A percentile compares a stretch with the other conserved stretches of the same genome.
Evolutionary conservation across 805 yeast species (phyloP).

Genomic region (Trichomonascus vanleenenianus): DNA sequence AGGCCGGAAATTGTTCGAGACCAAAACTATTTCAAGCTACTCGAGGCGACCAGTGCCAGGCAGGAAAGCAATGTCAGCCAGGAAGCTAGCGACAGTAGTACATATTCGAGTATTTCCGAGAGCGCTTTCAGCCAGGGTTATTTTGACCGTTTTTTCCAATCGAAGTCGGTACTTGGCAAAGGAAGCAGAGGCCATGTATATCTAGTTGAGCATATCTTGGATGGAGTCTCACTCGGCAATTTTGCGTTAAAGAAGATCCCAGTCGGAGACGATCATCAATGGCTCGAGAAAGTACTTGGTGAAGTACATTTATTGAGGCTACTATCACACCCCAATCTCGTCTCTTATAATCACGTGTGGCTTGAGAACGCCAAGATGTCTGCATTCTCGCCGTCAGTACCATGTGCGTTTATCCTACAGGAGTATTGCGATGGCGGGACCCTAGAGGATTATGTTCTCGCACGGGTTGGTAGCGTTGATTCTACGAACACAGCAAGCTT

Average conservation of each 20-base stretch:
- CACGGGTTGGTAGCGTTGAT: background rate
- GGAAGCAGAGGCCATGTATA: constrained; percentile 84
- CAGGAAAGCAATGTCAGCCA: background rate
- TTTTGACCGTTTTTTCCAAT: constrained; percentile 56
- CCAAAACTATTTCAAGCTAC: constrained; percentile 15
- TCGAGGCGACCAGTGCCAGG: constrained; percentile 2
- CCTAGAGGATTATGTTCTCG: constrained; percentile 53
- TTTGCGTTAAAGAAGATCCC: constrained; percentile 84
- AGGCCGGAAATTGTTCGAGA: constrained; percentile 5
- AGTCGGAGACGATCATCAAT: constrained; percentile 66
- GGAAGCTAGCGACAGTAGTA: background rate
- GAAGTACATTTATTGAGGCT: constrained; percentile 64
- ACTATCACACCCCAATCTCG: constrained; percentile 53
- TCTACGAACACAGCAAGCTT: background rate
- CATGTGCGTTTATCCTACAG: constrained; percentile 73
- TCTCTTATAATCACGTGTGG: constrained; percentile 90
- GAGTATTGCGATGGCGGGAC: constrained; percentile 90
- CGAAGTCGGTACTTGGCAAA: constrained; percentile 55
- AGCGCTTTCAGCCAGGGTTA: constrained; percentile 73
- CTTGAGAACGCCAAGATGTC: constrained; percentile 54
- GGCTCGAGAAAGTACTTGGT: constrained; percentile 60
- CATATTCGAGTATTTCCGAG: constrained; percentile 16
- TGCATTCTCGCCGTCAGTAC: constrained; percentile 50
- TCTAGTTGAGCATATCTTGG: constrained; percentile 74
- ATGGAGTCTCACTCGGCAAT: constrained; percentile 61